Percentiles rank a stretch among this genome's conserved stretches.
phyloP scores from a whole-genome alignment of 768 basidiomycete genomes.

The Kwoniella botswanensis region DNA sequence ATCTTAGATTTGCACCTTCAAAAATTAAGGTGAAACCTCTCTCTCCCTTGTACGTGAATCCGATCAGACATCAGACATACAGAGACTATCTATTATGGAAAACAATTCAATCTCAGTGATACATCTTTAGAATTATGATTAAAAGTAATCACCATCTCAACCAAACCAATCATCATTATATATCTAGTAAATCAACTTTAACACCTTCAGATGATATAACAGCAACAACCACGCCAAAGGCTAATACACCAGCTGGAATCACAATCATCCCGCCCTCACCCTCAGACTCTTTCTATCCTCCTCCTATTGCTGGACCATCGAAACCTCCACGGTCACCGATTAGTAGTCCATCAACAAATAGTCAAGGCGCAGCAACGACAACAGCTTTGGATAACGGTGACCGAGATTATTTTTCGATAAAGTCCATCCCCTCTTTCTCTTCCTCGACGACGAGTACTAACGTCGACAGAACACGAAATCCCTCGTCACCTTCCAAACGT shows the following conservation, averaged over 20 bases:
- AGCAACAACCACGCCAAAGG: neutral
- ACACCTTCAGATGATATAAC: neutral
- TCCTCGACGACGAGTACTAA: neutral
- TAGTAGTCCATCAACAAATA: neutral
- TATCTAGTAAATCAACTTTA: neutral
- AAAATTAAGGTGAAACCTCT: too few relatives aligned
- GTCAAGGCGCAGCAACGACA: neutral
- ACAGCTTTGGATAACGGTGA: neutral
- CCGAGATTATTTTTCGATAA: constrained; percentile 9
- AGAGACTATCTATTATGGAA: too few relatives aligned
- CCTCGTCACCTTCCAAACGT: constrained; percentile 2
- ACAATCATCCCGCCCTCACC: constrained; percentile 29
- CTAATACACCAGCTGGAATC: constrained; percentile 20
- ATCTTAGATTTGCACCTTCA: too few relatives aligned
- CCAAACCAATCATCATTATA: neutral
- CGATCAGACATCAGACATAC: too few relatives aligned
- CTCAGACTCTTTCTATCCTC: neutral
- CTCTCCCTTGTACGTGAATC: too few relatives aligned
- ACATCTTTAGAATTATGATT: neutral
- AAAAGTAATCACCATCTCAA: neutral
- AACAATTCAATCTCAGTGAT: too few relatives aligned
- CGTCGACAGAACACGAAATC: neutral
- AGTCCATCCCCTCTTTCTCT: neutral
- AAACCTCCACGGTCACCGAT: neutral
- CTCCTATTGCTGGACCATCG: neutral